These are phyloP conservation scores for Zasmidium cellare DNA, from an alignment of 2,329 filamentous ascomycete species.

Conservation along the genomic window DNA sequence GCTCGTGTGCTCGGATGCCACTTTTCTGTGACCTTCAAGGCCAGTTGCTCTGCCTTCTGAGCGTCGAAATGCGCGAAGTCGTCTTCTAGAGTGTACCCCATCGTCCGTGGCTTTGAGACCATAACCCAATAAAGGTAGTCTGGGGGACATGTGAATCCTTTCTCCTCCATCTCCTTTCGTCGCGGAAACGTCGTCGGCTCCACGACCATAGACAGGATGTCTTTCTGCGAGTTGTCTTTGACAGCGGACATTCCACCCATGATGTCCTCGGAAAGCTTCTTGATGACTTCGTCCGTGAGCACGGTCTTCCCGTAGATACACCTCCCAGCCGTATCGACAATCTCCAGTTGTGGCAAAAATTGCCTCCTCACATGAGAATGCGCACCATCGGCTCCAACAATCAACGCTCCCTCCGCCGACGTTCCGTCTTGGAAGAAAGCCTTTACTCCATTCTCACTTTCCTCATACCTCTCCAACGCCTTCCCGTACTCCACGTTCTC, in stretches of 20 bases:
- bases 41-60: conserved; percentile 12
- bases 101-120: background rate
- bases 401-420: conserved; percentile 12
- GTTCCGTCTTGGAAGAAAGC: conserved; percentile 20
- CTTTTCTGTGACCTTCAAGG: conserved; percentile 10
- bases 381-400: conserved; percentile 21
- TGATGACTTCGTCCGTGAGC: conserved; percentile 10
- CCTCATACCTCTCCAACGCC: conserved; percentile 13
- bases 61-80: background rate
- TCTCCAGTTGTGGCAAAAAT: conserved; percentile 11
- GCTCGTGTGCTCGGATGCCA: conserved; percentile 13
- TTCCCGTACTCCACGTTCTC: conserved; percentile 20
- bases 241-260: conserved; percentile 11
- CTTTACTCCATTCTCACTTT: conserved; percentile 8
- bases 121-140: conserved; percentile 18
- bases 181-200: conserved; percentile 13
- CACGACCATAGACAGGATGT: conserved; percentile 11
- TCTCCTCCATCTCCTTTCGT: conserved; percentile 4
- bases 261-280: conserved; percentile 1
- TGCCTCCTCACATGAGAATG: conserved; percentile 17
- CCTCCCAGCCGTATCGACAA: conserved; percentile 13
- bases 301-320: conserved; percentile 17
- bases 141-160: conserved; percentile 6
- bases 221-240: conserved; percentile 9
- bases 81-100: background rate